Base-by-base conservation (phyloP, 2,329 filamentous ascomycete species). In the Mycocentrospora acerina region DNA sequence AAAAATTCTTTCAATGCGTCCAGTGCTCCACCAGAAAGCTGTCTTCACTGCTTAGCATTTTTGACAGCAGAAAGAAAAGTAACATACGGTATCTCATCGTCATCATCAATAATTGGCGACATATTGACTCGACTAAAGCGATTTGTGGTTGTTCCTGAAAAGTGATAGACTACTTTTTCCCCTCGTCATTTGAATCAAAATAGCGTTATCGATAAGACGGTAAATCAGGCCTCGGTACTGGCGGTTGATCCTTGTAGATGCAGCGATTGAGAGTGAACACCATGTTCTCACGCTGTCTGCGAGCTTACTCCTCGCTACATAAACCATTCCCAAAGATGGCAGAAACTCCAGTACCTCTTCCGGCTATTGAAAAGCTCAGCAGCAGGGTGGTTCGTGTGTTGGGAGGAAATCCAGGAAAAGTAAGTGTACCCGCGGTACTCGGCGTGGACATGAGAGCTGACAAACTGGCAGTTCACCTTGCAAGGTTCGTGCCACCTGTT, bases 391-490 rank as follows among this genome's bases (percentile, higher is more conserved):
- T 95, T 47, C 81, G 93, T 39, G 87, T 98, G 46, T 75, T 97
- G 13, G 93, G 86, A 42, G 89, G 87, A 7, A 98, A 98, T 68
- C 91, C 93, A 10, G 82, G 87, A 61, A 96, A 95, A 74, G 82
- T 83, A 55, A 60, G 67, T 35, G 8, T 24, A 15, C 18, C 19
- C 19, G 19, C 19, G 9, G 5, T 22, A 9, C 19, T 5, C 19
- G 19, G 19, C 9, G 19, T 26, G 15, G 15, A n/a, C 17, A 15
- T 13, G 24, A 17, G 15, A 22, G 35, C 51, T 61, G 32, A 61
- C 49, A 43, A 31, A 32, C 15, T 16, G 28, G 19, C 45, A 79
- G 77, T 83, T 82, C 59, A 79, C 79, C 1, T 64, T 83, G n/a
- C 81, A 83, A 76, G 81, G 80, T 76, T 62, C 29, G 39, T 27